Conservation (phyloP, 805 yeast genomes). For the Zygosaccharomyces lentus region DNA sequence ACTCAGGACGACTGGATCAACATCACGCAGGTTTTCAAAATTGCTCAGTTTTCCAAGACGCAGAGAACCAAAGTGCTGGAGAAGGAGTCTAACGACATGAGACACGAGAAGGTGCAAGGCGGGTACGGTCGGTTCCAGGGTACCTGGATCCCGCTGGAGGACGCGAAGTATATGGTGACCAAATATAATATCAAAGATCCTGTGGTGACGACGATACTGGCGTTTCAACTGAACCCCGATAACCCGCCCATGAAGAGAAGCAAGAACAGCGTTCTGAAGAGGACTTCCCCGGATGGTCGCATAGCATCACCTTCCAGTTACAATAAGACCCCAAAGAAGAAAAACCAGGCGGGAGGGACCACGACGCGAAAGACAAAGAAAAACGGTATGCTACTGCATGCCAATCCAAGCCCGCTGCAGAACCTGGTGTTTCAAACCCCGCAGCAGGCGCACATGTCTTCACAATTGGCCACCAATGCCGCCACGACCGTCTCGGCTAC, state of each 20-base stretch:
- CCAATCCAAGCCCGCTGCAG: slow-evolving; percentile 34
- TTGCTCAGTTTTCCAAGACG: slow-evolving; percentile 74
- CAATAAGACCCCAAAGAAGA: slow-evolving; percentile 34
- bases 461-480: slow-evolving; percentile 8
- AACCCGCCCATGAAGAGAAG: slow-evolving; percentile 42
- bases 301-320: slow-evolving; percentile 35
- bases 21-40: slow-evolving; percentile 76
- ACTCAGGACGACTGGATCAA: slow-evolving; percentile 91
- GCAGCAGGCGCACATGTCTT: slow-evolving; percentile 21
- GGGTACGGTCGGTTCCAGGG: slow-evolving; percentile 85
- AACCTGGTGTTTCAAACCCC: slow-evolving; percentile 35
- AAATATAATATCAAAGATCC: slow-evolving; percentile 48
- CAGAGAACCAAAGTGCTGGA: slow-evolving; percentile 73
- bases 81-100: slow-evolving; percentile 63
- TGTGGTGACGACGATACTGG: slow-evolving; percentile 48
- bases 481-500: slow-evolving; percentile 16
- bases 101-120: slow-evolving; percentile 78
- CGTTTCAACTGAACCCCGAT: slow-evolving; percentile 47
- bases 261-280: slow-evolving; percentile 34
- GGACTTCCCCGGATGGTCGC: slow-evolving; percentile 30
- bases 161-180: slow-evolving; percentile 56
- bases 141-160: slow-evolving; percentile 73
- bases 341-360: slow-evolving; percentile 6
- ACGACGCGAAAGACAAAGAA: slow-evolving; percentile 16
- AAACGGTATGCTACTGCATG: slow-evolving; percentile 13